Conservation (phyloP, 1,284 basidiomycete genomes). For the Trichosporon coremiiforme region DNA sequence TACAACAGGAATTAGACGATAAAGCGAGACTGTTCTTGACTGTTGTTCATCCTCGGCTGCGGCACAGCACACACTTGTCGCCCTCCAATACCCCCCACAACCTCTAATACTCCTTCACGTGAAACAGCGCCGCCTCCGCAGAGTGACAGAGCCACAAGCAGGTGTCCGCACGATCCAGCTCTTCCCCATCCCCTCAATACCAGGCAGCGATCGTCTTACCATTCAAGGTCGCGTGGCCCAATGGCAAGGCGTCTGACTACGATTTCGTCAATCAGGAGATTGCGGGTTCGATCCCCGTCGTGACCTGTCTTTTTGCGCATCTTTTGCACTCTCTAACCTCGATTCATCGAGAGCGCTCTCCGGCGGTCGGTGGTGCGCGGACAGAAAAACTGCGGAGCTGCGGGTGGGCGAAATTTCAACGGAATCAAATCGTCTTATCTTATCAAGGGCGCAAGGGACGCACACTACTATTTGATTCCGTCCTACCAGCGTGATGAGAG, state of each 20-base stretch:
- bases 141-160: too few relatives aligned
- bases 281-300: conserved; percentile 19
- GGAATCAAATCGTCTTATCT: conserved; percentile 5
- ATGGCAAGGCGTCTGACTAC: conserved; percentile 19
- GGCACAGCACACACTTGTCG: too few relatives aligned
- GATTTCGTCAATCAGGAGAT: conserved; percentile 11
- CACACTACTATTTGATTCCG: too few relatives aligned
- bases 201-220: background rate
- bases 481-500: too few relatives aligned
- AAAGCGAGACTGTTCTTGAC: background rate
- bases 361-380: background rate
- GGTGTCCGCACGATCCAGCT: too few relatives aligned
- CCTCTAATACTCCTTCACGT: too few relatives aligned
- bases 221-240: conserved; percentile 13
- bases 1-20: background rate
- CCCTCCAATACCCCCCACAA: too few relatives aligned
- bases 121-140: too few relatives aligned
- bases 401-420: background rate
- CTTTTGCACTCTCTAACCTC: background rate
- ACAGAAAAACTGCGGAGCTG: too few relatives aligned
- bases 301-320: background rate
- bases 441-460: background rate
- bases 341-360: background rate
- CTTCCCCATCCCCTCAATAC: background rate
- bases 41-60: background rate